Base-by-base conservation (phyloP, 352 stramenopile species). In the Porosira glacialis region DNA sequence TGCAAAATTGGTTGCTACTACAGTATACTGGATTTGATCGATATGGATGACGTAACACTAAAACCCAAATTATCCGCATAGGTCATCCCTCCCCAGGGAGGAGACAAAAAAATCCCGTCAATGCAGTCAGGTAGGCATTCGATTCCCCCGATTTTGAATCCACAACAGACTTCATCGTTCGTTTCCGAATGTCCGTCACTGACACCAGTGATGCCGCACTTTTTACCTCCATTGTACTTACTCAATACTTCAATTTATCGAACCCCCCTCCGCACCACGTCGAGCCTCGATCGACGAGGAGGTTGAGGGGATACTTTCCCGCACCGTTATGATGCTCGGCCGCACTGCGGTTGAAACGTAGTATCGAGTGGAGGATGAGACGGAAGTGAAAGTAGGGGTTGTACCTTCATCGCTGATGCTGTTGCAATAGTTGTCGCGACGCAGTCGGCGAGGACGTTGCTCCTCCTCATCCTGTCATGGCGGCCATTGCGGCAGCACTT, bases 81-180 rank as follows among this genome's bases (percentile, higher is more conserved):
- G 47, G 78, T 59, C 35, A 85, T 74, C 17, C 85, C 85, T 41
- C 85, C 85, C 85, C 85, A 91, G 6, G 85, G 85, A 39, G 85
- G 85, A 17, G 68, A 83, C 15, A 91, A 53, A 52, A 91, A 91
- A 33, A 89, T 67, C 31, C 30, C 57, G 75, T 90, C 76, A 19
- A 91, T 72, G 8, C 22, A 61, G 15, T 66, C 19, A 49, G 83
- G 81, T 31, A 92, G 76, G 13, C 76, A 52, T 27, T 78, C 70
- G 2, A 84, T 45, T 19, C 74, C 81, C 58, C 65, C 70, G 28
- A 87, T 43, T 21, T n/a, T n/a, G n/a, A n/a, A n/a, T n/a, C n/a
- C n/a, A n/a, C n/a, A n/a, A n/a, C n/a, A n/a, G n/a, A n/a, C n/a
- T n/a, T n/a, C n/a, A n/a, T n/a, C n/a, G n/a, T n/a, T n/a, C n/a